Base-by-base conservation (phyloP, 2,329 filamentous ascomycete species). In the Fusarium coicis region DNA sequence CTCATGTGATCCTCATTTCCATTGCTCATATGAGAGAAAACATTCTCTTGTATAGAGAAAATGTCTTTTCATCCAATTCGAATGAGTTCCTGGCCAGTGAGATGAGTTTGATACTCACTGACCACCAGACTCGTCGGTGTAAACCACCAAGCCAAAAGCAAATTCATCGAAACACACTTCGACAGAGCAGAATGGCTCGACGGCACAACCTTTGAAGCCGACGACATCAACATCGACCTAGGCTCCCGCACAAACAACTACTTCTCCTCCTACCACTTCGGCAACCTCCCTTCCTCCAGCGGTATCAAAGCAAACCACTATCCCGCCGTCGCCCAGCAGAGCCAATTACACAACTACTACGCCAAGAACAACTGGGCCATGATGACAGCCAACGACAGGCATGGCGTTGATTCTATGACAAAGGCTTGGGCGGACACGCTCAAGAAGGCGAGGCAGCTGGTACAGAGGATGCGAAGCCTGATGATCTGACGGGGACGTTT, bases 221-320 rank as follows among this genome's bases (percentile, higher is more conserved):
- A 72, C 4, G 10, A 32, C 2, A 34, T 19, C 9, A 30, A 34
- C 19, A 40, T 60, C 21, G 64, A 72, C n/a, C 50, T 72, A 2
- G 43, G 59, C 7, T n/a, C 49, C 2, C 49, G 64, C 0, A 64
- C 58, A 8, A 50, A 47, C 21, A 57, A 23, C 23, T 54, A 72
- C 28, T 57, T 65, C 37, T 60, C 69, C 2, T 57, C 69, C 4
- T 57, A 68, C 14, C 46, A 55, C 34, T 72, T 72, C 21, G 69
- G 69, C 23, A 72, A 72, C 23, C 64, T 72, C 2, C 69, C 69
- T 1, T 72, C 72, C 37, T 72, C 68, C 2, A 72, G 64, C 14
- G 44, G 68, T 4, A 72, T 72, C 36, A 72, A 72, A 30, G 58
- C 68, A 23, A 72, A 72, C 19, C 69, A 72, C 46, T 72, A 72